Base-by-base conservation (phyloP, 176 grass and related monocot species). In the Lolium multiflorum region DNA sequence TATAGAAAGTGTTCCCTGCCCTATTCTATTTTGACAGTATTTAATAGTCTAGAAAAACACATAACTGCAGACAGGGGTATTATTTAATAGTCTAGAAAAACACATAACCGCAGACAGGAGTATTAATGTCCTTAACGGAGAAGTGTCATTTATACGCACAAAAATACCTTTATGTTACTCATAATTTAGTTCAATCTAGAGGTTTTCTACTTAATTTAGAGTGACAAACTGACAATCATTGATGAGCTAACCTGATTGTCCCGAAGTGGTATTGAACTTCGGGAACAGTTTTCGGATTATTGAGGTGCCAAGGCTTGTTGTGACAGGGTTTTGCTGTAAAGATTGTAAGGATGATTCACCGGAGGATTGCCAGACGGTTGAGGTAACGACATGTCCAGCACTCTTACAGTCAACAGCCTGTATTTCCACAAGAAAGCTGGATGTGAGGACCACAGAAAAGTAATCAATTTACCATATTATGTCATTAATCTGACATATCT, bases 241-340 rank as follows among this genome's bases (percentile, higher is more conserved):
- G 48, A 60, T 62, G 56, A 17, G 57, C 81, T 73, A 73, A 83
- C 81, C 81, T 73, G 52, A 73, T 24, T 60, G 52, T 73, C 15
- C 21, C 6, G 5, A 73, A 73, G 67, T 47, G 20, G 15, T 47
- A 43, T 4, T 73, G 6, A 83, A 60, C 51, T 17, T 83, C 3
- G 52, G 68, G 17, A 71, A 60, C 21, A 43, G 15, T 31, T 83
- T 83, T 41, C 43, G 41, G 37, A 31, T 13, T 47, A 25, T 59
- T 60, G 81, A 83, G 68, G 52, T 60, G 9, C 22, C 67, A 25
- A 51, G 39, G 17, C 14, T 67, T 72, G 70, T 47, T 47, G 70
- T 24, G 20, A 20, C n/a, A 2, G 41, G 70, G 20, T 7, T 72
- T 24, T 72, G 11, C 41, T 72, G 70, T 7, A 14, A 72, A 47